phyloP scores from a whole-genome alignment of 2,329 filamentous ascomycete genomes.

The Colletotrichum tropicale region DNA sequence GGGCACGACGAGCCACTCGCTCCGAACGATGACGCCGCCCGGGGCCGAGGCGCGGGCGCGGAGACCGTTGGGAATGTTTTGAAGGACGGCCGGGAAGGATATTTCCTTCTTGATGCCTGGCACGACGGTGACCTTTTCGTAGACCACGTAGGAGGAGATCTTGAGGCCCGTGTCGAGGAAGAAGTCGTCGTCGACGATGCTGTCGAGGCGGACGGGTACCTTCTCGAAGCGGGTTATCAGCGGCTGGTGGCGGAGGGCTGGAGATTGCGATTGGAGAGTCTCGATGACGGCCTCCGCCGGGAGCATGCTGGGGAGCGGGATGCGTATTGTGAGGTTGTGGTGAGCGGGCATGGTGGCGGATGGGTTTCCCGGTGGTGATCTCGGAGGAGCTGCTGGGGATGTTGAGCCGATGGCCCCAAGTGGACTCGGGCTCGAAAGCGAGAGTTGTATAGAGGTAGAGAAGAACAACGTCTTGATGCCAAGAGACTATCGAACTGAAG shows the following conservation, averaged over 20 bases:
- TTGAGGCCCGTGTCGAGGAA: constrained; percentile 37
- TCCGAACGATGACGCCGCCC: constrained; percentile 47
- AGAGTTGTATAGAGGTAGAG: not conserved
- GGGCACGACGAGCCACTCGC: constrained; percentile 32
- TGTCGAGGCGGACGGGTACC: constrained; percentile 33
- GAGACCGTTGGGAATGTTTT: constrained; percentile 43
- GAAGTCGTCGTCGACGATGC: constrained; percentile 44
- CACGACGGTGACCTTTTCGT: constrained; percentile 38
- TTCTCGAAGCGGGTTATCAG: constrained; percentile 39
- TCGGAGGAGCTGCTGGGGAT: not conserved
- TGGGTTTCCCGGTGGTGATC: not conserved
- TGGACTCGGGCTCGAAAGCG: not conserved
- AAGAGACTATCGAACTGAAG: not conserved
- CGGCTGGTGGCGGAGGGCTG: constrained; percentile 46
- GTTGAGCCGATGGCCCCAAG: not conserved
- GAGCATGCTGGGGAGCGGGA: constrained; percentile 45
- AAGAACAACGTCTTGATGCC: not conserved
- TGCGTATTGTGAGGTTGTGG: constrained; percentile 40
- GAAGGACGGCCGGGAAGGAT: constrained; percentile 46
- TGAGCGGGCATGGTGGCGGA: constrained; percentile 22
- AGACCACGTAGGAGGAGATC: constrained; percentile 36
- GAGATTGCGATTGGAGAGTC: constrained; percentile 42
- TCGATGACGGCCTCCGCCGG: constrained; percentile 40
- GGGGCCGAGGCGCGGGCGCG: constrained; percentile 47
- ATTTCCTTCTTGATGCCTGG: constrained; percentile 45